Evolutionary conservation across 1,284 basidiomycete genomes (phyloP), one percentile per base, ranked within the genome.

Genomic region (Flammula alnicola): DNA sequence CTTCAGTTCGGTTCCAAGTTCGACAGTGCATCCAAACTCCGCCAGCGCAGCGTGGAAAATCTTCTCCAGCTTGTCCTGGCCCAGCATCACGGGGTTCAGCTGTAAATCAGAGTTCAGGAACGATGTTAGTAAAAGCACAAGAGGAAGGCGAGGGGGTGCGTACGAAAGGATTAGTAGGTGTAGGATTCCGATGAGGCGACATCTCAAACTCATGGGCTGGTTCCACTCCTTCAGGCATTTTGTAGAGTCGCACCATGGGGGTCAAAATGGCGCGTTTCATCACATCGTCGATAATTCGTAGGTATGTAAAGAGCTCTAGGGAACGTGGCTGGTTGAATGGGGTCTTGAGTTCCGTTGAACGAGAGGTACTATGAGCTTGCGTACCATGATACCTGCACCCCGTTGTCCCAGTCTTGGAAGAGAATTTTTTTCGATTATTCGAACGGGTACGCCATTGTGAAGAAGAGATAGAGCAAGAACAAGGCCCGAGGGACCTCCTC

Each of bases 401-500:
- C 68, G 65, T 40, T 68, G 62, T 2, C 73, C 72, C 8, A 61
- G 54, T n/a, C 65, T 51, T 7, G 65, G 63, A 11, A 52, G 51
- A 9, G 55, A 36, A 30, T 55, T 62, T 51, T 74, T 75, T 31
- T 76, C 72, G 30, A 75, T 69, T 42, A 75, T 63, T n/a, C 69
- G 68, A 10, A 74, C 69, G 8, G 71, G 61, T 4, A 75, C 54
- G 6, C 65, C 67, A 57, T 70, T 72, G 40, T 59, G 59, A 10
- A 68, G 55, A 0, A 75, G 61, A n/a, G 67, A 54, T 7, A 75
- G 57, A 1, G 69, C 72, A 9, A 71, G 62, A 4, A 71, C 59
- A 5, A 74, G 65, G n/a, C 74, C 75, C 4, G 74, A 63, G 16
- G 73, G 72, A 3, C 74, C 75, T 31, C 63, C 72, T 14, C 64